Base-by-base conservation (phyloP, 2,329 filamentous ascomycete genomes). In the Colletotrichum sp. region DNA sequence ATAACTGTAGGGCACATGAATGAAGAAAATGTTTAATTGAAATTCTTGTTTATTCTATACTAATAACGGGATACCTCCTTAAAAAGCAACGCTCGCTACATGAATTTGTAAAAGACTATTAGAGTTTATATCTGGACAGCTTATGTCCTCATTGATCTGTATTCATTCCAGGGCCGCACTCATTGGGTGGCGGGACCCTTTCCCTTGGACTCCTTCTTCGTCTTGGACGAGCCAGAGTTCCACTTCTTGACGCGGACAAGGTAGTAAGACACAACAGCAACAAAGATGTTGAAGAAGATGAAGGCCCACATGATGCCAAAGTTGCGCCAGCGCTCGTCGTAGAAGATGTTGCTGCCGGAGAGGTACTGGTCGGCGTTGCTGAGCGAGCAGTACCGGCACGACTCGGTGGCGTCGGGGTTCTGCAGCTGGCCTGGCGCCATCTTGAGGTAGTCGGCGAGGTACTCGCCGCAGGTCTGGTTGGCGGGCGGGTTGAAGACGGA, bases 301-400 rank as follows among this genome's bases (percentile, higher is more conserved):
- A 90, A 95, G 0, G 87, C 92, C 90, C 92, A 95, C 80, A 95
- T 85, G 55, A 95, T 87, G 2, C 93, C 94, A 74, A 92, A 95
- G 81, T 95, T 94, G 72, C 93, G 87, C 93, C 93, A 95, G 4
- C 91, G 81, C 69, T 93, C 87, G 5, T 75, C 80, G 79, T 89
- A 93, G 26, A 82, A 84, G 55, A 93, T 90, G 10, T 82, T 78
- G 2, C 86, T 87, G 0, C 80, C 83, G 4, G 85, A 83, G 0
- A 93, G 81, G 68, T 83, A 95, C 82, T 95, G 89, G 71, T 92
- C 89, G 1, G 94, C 94, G n/a, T 85, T 86, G 2, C 83, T 85
- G 79, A 93, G 91, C 2, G 90, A 86, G 82, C 94, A 96, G 84
- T 95, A 95, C 77, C 89, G 87, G 84, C 94, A 96, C 26, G 87